phyloP scores from a whole-genome alignment of 768 basidiomycete species.

The Phaeotremella fagi region DNA sequence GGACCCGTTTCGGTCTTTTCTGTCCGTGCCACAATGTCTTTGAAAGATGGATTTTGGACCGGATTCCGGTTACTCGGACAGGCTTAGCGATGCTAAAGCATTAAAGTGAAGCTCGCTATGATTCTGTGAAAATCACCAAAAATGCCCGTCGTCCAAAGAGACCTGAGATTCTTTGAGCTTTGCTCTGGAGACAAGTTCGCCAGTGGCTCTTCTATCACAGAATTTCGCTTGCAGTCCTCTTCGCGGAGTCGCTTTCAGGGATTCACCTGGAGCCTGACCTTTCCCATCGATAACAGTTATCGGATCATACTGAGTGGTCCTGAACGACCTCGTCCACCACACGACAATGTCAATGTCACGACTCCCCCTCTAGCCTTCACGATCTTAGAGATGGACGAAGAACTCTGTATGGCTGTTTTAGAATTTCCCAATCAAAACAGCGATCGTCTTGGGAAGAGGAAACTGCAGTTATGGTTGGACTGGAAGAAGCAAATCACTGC shows the following conservation, averaged over 20 bases:
- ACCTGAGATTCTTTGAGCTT: constrained; percentile 16
- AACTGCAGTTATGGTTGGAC: no score
- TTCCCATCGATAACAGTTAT: constrained; percentile 30
- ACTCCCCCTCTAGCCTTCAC: constrained; percentile 9
- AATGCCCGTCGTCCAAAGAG: constrained; percentile 35
- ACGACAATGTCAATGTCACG: constrained; percentile 32
- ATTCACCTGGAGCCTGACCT: constrained; percentile 31
- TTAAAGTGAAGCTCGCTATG: no score
- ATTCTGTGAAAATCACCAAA: no score
- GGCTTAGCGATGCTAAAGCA: no score
- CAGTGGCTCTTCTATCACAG: no score
- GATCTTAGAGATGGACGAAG: constrained; percentile 15
- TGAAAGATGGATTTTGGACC: no score
- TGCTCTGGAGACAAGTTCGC: constrained; percentile 4
- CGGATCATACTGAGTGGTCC: constrained; percentile 30
- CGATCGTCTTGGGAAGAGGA: constrained; percentile 12
- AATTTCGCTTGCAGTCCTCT: constrained; percentile 20
- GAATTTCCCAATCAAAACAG: constrained; percentile 14
- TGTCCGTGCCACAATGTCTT: no score
- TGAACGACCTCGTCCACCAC: constrained; percentile 36
- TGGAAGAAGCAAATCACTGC: no score
- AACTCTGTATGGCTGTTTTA: constrained; percentile 1
- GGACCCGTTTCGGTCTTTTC: no score
- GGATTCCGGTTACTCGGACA: no score
- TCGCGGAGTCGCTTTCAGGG: constrained; percentile 12